These are phyloP conservation scores for Dryadomyces sulphureus DNA, from an alignment of 2,329 filamentous ascomycete species.

Conservation along the genomic window DNA sequence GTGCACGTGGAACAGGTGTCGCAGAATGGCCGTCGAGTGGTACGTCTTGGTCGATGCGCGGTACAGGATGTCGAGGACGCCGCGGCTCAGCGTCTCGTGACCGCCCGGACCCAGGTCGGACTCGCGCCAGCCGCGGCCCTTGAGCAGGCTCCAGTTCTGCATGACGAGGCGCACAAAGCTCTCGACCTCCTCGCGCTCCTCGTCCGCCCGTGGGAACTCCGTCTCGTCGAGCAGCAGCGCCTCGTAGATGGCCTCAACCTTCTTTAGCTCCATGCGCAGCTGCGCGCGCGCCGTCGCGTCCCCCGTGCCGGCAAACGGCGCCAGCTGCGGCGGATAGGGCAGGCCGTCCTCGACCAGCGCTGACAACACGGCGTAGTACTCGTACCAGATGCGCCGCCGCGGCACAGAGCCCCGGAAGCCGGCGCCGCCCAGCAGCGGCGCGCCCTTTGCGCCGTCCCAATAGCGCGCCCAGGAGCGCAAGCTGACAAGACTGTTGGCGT, in stretches of 20 bases:
- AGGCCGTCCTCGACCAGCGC: slow-evolving; percentile 55
- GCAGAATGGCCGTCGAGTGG: slow-evolving; percentile 79
- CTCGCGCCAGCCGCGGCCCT: slow-evolving; percentile 66
- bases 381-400: slow-evolving; percentile 61
- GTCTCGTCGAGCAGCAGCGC: slow-evolving; percentile 62
- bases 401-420: slow-evolving; percentile 45
- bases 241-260: slow-evolving; percentile 68
- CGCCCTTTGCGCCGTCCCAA: slow-evolving; percentile 38
- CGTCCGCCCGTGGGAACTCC: slow-evolving; percentile 69
- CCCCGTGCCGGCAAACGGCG: slow-evolving; percentile 21
- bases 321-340: slow-evolving; percentile 38
- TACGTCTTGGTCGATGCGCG: slow-evolving; percentile 85
- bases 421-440: slow-evolving; percentile 35
- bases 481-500: slow-evolving; percentile 37
- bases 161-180: slow-evolving; percentile 66
- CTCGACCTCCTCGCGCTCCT: slow-evolving; percentile 67
- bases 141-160: slow-evolving; percentile 72
- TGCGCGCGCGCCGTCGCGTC: slow-evolving; percentile 40
- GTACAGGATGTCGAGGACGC: slow-evolving; percentile 77
- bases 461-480: slow-evolving; percentile 57
- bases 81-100: slow-evolving; percentile 57
- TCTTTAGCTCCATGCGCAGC: slow-evolving; percentile 63
- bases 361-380: slow-evolving; percentile 72
- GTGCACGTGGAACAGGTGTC: slow-evolving; percentile 79
- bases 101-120: slow-evolving; percentile 70